Percentiles rank a stretch among this genome's conserved stretches.
Conservation (phyloP, 345 rosid species). For the Brassica cretica region DNA sequence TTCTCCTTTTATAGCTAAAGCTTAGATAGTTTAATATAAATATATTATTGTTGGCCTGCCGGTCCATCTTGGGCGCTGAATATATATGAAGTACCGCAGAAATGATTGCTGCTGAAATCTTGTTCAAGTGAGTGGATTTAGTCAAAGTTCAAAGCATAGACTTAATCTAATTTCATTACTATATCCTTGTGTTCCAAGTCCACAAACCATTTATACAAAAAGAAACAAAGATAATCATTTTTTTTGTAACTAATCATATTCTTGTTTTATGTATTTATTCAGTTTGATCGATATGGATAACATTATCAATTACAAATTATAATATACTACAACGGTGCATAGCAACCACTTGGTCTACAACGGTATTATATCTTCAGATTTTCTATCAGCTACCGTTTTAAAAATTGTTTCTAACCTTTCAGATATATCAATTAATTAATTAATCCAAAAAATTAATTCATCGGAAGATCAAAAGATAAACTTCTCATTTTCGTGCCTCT, state of each 20-base stretch:
- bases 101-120: background rate
- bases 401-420: background rate
- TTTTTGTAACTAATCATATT: too few species aligned
- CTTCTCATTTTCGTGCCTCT: background rate
- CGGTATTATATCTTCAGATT: background rate
- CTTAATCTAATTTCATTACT: background rate
- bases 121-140: background rate
- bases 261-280: background rate
- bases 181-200: background rate
- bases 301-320: background rate
- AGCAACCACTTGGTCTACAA: background rate
- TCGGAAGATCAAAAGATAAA: background rate
- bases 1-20: background rate
- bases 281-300: constrained; percentile 5
- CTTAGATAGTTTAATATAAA: too few species aligned
- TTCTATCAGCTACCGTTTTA: background rate
- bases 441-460: background rate
- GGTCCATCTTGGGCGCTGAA: background rate
- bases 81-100: too few species aligned
- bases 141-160: constrained; percentile 4
- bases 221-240: background rate
- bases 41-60: background rate
- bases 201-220: background rate
- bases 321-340: background rate
- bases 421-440: background rate